Evolutionary conservation across 768 basidiomycete genomes (phyloP).

Genomic region (Rubroboletus satanas): DNA sequence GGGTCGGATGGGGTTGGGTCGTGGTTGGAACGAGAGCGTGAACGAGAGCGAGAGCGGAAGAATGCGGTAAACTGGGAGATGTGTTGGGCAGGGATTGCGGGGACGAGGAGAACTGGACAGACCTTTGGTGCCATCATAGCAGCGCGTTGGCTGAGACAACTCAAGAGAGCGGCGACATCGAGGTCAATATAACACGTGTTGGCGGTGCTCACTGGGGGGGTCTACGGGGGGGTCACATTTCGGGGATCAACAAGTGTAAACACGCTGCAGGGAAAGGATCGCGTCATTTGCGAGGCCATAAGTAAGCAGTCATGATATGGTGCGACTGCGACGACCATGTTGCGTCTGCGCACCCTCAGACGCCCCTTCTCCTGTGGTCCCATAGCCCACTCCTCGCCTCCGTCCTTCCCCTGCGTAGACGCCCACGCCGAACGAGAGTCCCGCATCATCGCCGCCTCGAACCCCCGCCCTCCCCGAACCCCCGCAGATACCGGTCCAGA

Average conservation of each 20-base stretch:
- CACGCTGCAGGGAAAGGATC: too few relatives aligned
- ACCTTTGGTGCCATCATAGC: slow-evolving; percentile 31
- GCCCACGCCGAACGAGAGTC: slow-evolving; percentile 73
- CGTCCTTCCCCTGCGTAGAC: slow-evolving; percentile 74
- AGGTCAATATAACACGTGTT: neutral
- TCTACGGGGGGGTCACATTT: neutral
- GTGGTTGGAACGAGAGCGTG: slow-evolving; percentile 37
- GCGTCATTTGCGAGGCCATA: too few relatives aligned
- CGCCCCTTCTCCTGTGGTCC: slow-evolving; percentile 1
- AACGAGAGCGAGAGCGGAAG: slow-evolving; percentile 50
- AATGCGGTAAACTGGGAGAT: slow-evolving; percentile 55
- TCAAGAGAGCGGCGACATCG: neutral
- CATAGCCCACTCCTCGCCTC: slow-evolving; percentile 8
- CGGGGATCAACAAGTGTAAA: neutral
- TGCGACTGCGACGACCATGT: neutral
- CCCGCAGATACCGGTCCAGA: slow-evolving; percentile 62
- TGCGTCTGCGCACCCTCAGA: neutral
- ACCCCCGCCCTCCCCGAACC: slow-evolving; percentile 13
- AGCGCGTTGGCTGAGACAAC: neutral
- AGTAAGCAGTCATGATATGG: too few relatives aligned
- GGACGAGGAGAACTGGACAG: slow-evolving; percentile 7
- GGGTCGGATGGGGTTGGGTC: slow-evolving; percentile 1
- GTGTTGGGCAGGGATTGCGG: neutral
- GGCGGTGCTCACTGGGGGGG: neutral
- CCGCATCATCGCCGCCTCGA: slow-evolving; percentile 36